These are phyloP conservation scores for Tolypocladium capitatum DNA, from an alignment of 2,329 filamentous ascomycete genomes.

Conservation along the genomic window DNA sequence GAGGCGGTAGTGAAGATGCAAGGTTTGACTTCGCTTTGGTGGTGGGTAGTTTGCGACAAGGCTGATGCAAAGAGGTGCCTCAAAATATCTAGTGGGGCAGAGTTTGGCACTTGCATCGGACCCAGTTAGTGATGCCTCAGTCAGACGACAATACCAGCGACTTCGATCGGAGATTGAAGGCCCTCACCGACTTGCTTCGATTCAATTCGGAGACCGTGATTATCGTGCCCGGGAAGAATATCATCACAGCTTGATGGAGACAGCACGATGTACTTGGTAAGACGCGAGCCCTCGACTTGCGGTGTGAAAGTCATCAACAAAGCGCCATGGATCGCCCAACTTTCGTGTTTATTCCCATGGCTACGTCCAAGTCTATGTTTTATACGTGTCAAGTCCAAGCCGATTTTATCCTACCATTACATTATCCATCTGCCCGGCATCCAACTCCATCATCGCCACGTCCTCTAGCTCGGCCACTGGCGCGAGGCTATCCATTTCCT, in stretches of 20 bases:
- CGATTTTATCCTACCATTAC: conserved; percentile 2
- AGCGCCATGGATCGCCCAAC: background rate
- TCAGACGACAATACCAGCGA: background rate
- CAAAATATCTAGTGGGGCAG: conserved; percentile 6
- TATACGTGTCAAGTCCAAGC: background rate
- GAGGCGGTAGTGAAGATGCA: background rate
- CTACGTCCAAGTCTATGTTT: background rate
- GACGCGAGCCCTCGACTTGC: too few species aligned
- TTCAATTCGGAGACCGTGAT: background rate
- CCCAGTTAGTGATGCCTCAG: background rate
- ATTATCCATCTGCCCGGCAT: conserved; percentile 19
- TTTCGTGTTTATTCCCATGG: background rate
- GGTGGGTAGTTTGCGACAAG: background rate
- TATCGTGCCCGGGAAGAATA: background rate
- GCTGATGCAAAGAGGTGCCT: conserved; percentile 4
- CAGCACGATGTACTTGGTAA: too few species aligned
- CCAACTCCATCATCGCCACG: conserved; percentile 19
- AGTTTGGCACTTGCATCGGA: background rate
- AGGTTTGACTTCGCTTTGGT: background rate
- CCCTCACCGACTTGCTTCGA: too few species aligned
- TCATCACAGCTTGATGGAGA: background rate
- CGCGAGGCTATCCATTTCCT: conserved; percentile 73
- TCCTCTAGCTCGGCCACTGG: conserved; percentile 24
- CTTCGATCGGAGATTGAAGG: background rate
- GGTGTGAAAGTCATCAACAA: too few species aligned